Percentiles rank a stretch among this genome's conserved stretches.
phyloP scores from a whole-genome alignment of 164 flowering plant species.

The Sedum album region DNA sequence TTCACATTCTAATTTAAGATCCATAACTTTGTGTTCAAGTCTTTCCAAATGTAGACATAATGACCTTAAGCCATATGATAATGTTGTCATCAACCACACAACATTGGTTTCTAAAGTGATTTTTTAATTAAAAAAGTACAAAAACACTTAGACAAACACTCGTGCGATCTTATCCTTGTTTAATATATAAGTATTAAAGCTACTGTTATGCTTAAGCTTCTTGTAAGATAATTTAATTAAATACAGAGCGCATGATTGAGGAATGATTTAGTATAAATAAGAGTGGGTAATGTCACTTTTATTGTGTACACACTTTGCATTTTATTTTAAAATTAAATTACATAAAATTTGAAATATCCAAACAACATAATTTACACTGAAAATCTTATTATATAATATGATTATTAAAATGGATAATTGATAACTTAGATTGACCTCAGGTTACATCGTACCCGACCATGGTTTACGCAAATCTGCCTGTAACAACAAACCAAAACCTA shows the following conservation, averaged over 20 bases:
- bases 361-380: too few species aligned
- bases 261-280: not conserved
- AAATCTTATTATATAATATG: too few species aligned
- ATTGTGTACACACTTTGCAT: not conserved
- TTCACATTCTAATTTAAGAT: not conserved
- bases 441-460: too few species aligned
- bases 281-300: not conserved
- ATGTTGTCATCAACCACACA: not conserved
- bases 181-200: not conserved
- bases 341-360: too few species aligned
- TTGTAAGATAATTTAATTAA: not conserved
- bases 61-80: not conserved
- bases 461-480: not conserved
- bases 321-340: too few species aligned
- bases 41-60: not conserved
- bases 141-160: not conserved
- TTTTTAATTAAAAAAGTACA: not conserved
- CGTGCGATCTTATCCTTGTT: not conserved
- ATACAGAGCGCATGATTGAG: not conserved
- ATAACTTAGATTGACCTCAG: too few species aligned
- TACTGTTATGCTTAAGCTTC: not conserved
- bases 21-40: not conserved
- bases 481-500: not conserved
- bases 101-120: not conserved
- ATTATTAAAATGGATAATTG: too few species aligned